Percentiles rank a stretch among this genome's conserved stretches.
Conservation (phyloP, 192 early-diverging fungal species). For the Spizellomyces sp. region DNA sequence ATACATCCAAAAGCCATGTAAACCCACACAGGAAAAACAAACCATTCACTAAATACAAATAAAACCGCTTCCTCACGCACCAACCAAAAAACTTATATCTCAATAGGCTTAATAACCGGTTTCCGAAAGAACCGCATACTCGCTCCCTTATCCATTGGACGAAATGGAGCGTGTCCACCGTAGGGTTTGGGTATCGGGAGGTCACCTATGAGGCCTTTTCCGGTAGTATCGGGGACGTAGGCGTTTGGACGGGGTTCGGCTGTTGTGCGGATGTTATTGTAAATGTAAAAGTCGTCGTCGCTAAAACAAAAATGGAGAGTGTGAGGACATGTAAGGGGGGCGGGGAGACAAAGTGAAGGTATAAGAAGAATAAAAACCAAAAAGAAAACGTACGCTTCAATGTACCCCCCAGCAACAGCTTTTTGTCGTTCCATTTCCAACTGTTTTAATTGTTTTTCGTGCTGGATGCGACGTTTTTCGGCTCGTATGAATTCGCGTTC, state of each 20-base stretch:
- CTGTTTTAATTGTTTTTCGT: slow-evolving; percentile 36
- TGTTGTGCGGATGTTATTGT: slow-evolving; percentile 47
- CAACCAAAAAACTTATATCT: slow-evolving; percentile 41
- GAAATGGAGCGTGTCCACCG: slow-evolving; percentile 58
- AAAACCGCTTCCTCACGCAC: no score
- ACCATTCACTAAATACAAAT: no score
- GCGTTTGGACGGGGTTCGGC: slow-evolving; percentile 64
- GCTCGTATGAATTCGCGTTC: slow-evolving; percentile 51
- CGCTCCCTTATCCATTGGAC: slow-evolving; percentile 51
- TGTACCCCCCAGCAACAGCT: slow-evolving; percentile 36
- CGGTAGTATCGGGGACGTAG: slow-evolving; percentile 51
- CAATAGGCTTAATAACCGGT: slow-evolving; percentile 48
- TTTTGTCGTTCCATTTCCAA: slow-evolving; percentile 29
- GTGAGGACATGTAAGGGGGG: background rate
- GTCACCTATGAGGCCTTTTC: slow-evolving; percentile 37
- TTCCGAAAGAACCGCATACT: slow-evolving; percentile 59
- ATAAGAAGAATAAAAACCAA: slow-evolving; percentile 32
- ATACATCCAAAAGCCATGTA: no score
- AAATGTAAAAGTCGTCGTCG: slow-evolving; percentile 56
- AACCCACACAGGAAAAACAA: no score
- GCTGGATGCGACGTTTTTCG: slow-evolving; percentile 33
- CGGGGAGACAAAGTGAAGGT: background rate
- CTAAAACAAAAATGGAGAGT: slow-evolving; percentile 19
- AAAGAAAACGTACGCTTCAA: slow-evolving; percentile 50
- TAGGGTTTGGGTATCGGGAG: slow-evolving; percentile 66